Evolutionary conservation across 2,329 filamentous ascomycete genomes (phyloP).

Genomic region (Monilinia vaccinii-corymbosi): DNA sequence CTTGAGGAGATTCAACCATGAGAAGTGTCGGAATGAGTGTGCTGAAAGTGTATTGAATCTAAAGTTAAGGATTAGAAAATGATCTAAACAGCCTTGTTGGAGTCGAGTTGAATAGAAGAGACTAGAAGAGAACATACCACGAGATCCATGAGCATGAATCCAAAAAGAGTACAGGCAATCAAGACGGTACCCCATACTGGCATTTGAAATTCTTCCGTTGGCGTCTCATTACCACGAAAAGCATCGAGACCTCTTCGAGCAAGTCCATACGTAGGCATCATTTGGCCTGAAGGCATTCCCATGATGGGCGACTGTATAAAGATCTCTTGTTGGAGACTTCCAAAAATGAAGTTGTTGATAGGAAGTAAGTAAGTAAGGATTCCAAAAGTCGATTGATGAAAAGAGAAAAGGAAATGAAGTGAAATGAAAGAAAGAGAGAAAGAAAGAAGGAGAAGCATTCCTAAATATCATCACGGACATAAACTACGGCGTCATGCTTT

Average conservation of each 20-base stretch:
- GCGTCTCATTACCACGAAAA: neutral
- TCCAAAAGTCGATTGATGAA: neutral
- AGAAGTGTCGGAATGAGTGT: conserved; percentile 51
- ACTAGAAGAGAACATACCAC: conserved; percentile 12
- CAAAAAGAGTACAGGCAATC: conserved; percentile 11
- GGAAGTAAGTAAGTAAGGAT: too few relatives aligned
- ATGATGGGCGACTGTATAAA: too few relatives aligned
- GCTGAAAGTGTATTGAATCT: conserved; percentile 48
- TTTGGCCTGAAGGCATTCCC: neutral
- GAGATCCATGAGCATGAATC: conserved; percentile 11
- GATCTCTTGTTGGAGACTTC: too few relatives aligned
- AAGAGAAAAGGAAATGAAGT: neutral
- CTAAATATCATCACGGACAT: too few relatives aligned
- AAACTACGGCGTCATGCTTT: too few relatives aligned
- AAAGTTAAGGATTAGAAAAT: conserved; percentile 12
- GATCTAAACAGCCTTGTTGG: too few relatives aligned
- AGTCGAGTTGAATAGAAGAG: too few relatives aligned
- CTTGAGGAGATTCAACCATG: conserved; percentile 50
- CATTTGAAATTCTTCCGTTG: conserved; percentile 8
- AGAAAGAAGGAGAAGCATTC: neutral
- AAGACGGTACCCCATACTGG: conserved; percentile 21
- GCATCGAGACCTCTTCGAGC: neutral
- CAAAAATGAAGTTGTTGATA: neutral
- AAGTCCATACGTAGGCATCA: neutral
- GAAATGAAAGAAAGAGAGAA: neutral